Conservation (phyloP, 2,329 filamentous ascomycete species). For the Colletotrichum sp. region DNA sequence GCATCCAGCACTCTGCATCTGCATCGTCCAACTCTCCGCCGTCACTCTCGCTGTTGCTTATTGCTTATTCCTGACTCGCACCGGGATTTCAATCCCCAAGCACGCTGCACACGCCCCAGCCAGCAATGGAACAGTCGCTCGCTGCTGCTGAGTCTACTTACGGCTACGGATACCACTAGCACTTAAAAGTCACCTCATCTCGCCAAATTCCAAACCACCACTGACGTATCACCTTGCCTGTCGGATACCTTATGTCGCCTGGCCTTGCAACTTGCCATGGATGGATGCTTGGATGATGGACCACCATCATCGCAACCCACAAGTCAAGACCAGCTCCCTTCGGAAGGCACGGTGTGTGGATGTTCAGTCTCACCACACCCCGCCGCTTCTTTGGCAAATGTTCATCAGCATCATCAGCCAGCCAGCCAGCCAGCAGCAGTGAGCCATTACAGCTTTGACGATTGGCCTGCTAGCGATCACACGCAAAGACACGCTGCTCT, state of each 20-base stretch:
- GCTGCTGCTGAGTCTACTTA: neutral
- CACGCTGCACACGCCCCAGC: neutral
- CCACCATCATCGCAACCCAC: neutral
- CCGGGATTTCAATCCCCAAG: neutral
- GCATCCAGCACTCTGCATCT: neutral
- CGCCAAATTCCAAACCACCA: neutral
- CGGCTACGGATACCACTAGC: neutral
- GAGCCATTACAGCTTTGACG: neutral
- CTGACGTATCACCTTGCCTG: slow-evolving; percentile 6
- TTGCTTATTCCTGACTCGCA: slow-evolving; percentile 6
- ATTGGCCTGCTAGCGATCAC: neutral
- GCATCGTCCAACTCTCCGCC: neutral
- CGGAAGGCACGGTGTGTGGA: neutral
- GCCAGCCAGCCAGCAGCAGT: neutral
- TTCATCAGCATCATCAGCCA: neutral
- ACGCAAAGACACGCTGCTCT: slow-evolving; percentile 4
- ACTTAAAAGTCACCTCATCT: slow-evolving; percentile 13
- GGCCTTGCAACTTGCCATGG: neutral
- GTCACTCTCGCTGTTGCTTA: neutral
- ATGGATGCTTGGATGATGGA: neutral
- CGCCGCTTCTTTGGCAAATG: neutral
- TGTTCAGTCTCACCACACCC: slow-evolving; percentile 3
- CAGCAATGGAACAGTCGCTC: neutral
- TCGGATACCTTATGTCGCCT: neutral
- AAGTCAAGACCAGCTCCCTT: neutral